Evolutionary conservation across 1,284 basidiomycete genomes (phyloP), one percentile per base, ranked within the genome.

Genomic region (Apiotrichum sp.): DNA sequence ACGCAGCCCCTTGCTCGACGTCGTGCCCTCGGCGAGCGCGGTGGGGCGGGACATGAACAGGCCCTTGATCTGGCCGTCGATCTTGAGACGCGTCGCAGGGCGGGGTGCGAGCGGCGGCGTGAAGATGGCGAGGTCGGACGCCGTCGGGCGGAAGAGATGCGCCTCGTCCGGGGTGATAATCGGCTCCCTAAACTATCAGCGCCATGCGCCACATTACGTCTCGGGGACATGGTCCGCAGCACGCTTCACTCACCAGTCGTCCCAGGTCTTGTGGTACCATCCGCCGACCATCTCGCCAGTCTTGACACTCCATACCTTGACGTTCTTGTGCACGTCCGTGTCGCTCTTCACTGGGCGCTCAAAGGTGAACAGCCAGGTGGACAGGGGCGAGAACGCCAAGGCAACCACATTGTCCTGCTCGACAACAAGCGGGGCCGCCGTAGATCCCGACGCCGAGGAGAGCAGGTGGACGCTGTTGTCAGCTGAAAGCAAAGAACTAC

Each of bases 121-220:
- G 77, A 87, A 98, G 60, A 98, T 85, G 74, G 93, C 90, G 34
- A 98, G 82, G 72, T 98, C 95, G 41, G 69, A 70, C 0, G 62
- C 63, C 4, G 67, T 58, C 8, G 70, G 81, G 51, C 93, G 85
- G 60, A 98, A 77, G 40, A 90, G 89, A 75, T 93, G 86, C 6
- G 87, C 85, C 77, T 98, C 95, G 56, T 87, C 86, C 61, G 89
- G 84, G 44, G 92, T 95, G 77, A 93, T 93, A 68, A 96, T 89
- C 52, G 97, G 82, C 70, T 88, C 84, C 80, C 79, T 80, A 54
- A 3, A 22, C n/a, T 9, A 45, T 41, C 35, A 38, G 34, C 31
- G 35, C 22, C 22, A 22, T 22, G 22, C 22, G 22, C 22, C 22
- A 22, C 22, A 22, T 22, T 22, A 22, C 22, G 22, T 22, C 22